Evolutionary conservation across 1,284 basidiomycete species (phyloP).

Genomic region (Cronartium quercuum): DNA sequence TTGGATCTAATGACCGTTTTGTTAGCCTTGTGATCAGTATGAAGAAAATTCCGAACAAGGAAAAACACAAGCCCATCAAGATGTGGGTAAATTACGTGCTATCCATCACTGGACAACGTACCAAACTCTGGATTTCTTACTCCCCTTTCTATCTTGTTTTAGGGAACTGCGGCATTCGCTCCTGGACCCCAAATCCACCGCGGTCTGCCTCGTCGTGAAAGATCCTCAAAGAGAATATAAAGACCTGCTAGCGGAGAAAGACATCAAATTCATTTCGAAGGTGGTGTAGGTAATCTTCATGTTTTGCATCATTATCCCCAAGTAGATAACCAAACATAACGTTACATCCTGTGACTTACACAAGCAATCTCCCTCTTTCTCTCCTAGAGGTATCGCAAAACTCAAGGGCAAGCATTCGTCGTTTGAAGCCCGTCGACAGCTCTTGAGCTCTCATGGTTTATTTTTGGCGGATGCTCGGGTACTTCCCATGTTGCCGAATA

Average conservation of each 20-base stretch:
- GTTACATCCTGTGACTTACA: neutral
- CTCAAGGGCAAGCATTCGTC: constrained; percentile 52
- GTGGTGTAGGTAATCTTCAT: constrained; percentile 58
- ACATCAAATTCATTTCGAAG: constrained; percentile 78
- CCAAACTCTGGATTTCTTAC: constrained; percentile 2
- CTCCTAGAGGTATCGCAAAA: constrained; percentile 41
- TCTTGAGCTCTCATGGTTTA: constrained; percentile 80
- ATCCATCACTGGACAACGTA: neutral
- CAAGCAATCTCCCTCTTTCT: neutral
- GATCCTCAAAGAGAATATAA: constrained; percentile 95
- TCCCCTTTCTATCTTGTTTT: neutral
- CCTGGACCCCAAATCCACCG: constrained; percentile 68
- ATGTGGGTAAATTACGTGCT: constrained; percentile 59
- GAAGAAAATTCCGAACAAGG: constrained; percentile 68
- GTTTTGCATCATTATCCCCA: constrained; percentile 70
- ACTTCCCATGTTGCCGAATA: constrained; percentile 72
- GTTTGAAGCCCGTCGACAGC: constrained; percentile 75
- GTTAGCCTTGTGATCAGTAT: constrained; percentile 79
- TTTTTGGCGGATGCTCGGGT: constrained; percentile 91
- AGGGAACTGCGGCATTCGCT: constrained; percentile 74
- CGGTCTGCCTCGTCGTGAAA: constrained; percentile 85
- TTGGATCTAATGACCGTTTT: constrained; percentile 69
- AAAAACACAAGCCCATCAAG: constrained; percentile 70
- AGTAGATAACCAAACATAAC: constrained; percentile 58
- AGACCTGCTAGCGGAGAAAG: constrained; percentile 69